Percentiles rank a stretch among this genome's conserved stretches.
Evolutionary conservation across 371 early-diverging fungal genomes (phyloP).

Genomic region (Circinella minor): DNA sequence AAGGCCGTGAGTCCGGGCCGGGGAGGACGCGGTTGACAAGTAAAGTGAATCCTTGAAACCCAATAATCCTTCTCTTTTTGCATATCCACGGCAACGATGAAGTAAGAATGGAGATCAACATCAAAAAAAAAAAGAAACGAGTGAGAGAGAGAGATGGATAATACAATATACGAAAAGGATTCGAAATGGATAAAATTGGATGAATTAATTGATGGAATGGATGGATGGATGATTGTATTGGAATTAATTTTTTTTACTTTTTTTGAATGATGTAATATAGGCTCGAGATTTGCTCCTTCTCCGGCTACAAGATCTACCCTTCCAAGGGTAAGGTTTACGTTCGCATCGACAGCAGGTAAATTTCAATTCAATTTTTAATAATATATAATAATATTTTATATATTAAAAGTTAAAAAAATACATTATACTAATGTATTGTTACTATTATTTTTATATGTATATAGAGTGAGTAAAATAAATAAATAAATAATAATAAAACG

Average conservation of each 20-base stretch:
- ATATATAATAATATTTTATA: neutral
- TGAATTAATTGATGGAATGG: no score
- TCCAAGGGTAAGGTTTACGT: conserved; percentile 95
- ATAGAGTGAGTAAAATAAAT: conserved; percentile 5
- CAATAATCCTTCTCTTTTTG: conserved; percentile 7
- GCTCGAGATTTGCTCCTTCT: conserved; percentile 94
- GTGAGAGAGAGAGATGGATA: no score
- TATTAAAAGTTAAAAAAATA: neutral
- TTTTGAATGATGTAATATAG: conserved; percentile 36
- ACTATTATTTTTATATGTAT: neutral
- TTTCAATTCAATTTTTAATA: neutral
- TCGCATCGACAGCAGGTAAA: conserved; percentile 84
- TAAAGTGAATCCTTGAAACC: neutral
- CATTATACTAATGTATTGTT: neutral
- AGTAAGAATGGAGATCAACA: neutral
- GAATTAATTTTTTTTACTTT: no score
- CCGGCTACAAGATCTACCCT: conserved; percentile 98
- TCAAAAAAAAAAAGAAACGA: no score
- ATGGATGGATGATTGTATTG: neutral
- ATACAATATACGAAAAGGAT: no score
- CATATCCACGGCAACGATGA: conserved; percentile 11
- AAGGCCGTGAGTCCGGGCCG: neutral
- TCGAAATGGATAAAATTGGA: no score
- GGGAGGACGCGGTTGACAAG: neutral
- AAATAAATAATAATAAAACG: neutral